A percentile compares a stretch with the other conserved stretches of the same genome.
These are phyloP conservation scores for Paraurostyla sp. DNA, from an alignment of 73 alveolate genomes.

Conservation along the genomic window DNA sequence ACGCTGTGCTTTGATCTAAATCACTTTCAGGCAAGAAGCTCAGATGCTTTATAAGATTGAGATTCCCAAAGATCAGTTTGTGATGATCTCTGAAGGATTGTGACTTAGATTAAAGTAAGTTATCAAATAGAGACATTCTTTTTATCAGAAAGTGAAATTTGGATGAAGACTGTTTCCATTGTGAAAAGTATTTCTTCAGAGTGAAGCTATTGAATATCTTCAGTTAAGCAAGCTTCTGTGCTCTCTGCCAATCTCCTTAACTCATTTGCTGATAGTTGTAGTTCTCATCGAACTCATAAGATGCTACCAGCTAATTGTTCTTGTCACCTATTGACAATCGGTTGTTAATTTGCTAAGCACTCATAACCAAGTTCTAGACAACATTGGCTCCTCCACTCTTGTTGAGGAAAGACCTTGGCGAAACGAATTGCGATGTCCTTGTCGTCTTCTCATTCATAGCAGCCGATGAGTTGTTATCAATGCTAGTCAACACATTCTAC, in stretches of 20 bases:
- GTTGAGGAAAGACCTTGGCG: conserved; percentile 53
- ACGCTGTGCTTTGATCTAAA: neutral
- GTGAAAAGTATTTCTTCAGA: neutral
- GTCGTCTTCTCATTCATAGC: conserved; percentile 7
- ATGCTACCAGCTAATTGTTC: neutral
- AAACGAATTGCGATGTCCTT: conserved; percentile 30
- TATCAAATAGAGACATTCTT: neutral
- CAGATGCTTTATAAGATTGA: neutral
- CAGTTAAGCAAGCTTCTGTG: neutral
- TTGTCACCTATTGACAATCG: conserved; percentile 19
- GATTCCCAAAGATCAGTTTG: neutral
- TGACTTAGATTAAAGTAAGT: neutral
- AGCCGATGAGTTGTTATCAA: conserved; percentile 28
- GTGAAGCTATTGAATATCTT: neutral
- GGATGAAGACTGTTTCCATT: neutral
- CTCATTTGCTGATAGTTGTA: neutral
- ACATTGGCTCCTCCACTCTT: conserved; percentile 22
- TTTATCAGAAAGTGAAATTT: neutral
- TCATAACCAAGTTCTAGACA: neutral
- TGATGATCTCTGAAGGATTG: conserved; percentile 1
- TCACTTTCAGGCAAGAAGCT: neutral
- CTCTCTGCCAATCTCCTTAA: conserved; percentile 4
- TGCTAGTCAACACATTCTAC: neutral
- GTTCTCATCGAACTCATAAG: conserved; percentile 16
- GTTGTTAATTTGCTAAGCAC: neutral